A percentile compares a stretch with the other conserved stretches of the same genome.
Conservation (phyloP, 2,329 filamentous ascomycete genomes). For the Chalaropsis ovoidea region DNA sequence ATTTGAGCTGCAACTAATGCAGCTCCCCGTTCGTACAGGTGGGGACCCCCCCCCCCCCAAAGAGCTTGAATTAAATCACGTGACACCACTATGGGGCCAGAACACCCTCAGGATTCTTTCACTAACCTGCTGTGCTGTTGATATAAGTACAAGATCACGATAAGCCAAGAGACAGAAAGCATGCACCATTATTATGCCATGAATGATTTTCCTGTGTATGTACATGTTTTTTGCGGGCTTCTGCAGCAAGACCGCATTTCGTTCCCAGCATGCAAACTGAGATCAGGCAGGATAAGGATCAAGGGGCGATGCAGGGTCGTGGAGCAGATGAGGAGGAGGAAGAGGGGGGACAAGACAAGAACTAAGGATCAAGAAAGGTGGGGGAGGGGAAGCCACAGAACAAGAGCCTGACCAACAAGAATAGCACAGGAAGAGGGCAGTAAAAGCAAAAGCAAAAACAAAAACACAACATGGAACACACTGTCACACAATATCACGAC, state of each 20-base stretch:
- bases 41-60: background rate
- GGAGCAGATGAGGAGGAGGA: background rate
- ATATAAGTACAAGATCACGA: no score
- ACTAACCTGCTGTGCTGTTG: no score
- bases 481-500: background rate
- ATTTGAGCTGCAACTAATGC: background rate
- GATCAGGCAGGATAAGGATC: conserved; percentile 8
- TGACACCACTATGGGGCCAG: no score
- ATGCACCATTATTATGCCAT: no score
- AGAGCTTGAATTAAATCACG: no score
- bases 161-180: no score
- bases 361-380: conserved; percentile 26
- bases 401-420: background rate
- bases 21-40: no score
- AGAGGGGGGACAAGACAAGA: background rate
- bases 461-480: background rate
- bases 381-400: conserved; percentile 22
- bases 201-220: no score
- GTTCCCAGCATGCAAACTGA: background rate
- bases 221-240: no score
- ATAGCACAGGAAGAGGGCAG: background rate
- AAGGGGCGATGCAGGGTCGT: conserved; percentile 21
- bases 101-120: no score
- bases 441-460: background rate
- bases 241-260: no score